Evolutionary conservation across 768 basidiomycete genomes (phyloP), one percentile per base, ranked within the genome.

Genomic region (Tulasnella calospora): DNA sequence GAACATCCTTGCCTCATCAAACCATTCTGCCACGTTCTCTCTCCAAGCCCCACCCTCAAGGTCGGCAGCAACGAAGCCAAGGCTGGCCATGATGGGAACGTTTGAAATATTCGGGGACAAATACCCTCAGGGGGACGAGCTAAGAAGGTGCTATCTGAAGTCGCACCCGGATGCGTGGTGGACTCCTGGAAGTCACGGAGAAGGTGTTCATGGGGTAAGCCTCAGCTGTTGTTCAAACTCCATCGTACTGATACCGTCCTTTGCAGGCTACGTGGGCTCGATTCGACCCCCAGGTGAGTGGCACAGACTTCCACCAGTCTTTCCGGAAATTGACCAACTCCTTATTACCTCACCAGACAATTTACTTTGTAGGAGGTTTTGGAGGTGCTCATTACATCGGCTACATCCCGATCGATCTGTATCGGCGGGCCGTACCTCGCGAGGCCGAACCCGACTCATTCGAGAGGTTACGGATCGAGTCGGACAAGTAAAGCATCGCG

Each of bases 341-440:
- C 3, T n/a, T 73, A 23, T 57, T 57, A 38, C 71, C 44, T 57
- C 71, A 33, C 15, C 21, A 88, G 88, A 84, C 83, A 41, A 83
- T 89, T 27, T 89, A 89, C 80, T 89, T 86, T 74, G 88, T 89
- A 7, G 88, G 88, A 17, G 89, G 88, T 3, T 89, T 89, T 80
- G 88, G 88, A 51, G 86, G 84, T 79, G 82, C 84, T 74, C 88
- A 89, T 79, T 89, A 86, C 81, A 89, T 89, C 74, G 88, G 89
- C 2, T 86, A 86, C 81, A 87, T 89, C 51, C 88, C 89, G 0
- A 81, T 87, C 51, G 81, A 84, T 5, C 79, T 87, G 72, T 89
- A 89, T 81, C 87, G 86, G 27, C 3, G 12, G 33, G 75, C 75
- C 0, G 36, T 35, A 38, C 71, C 71, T 13, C 41, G 12, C 61